phyloP scores from a whole-genome alignment of 148 eudicot genomes.

The Amaranthus palmeri region DNA sequence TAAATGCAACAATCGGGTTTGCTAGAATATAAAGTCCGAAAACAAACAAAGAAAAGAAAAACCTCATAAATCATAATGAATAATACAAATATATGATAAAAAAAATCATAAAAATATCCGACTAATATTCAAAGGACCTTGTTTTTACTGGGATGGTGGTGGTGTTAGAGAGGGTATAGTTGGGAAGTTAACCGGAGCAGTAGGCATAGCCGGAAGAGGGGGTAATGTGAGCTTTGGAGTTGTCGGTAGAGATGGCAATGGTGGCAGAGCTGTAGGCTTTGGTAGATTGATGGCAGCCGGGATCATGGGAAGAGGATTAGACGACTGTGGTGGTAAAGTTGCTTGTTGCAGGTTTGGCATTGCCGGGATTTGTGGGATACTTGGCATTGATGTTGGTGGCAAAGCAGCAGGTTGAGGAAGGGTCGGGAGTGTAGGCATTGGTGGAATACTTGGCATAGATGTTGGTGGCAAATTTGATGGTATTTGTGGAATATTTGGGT shows the following conservation, averaged over 20 bases:
- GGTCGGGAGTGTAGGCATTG: conserved; percentile 24
- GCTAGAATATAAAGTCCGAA: too few relatives aligned
- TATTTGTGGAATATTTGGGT: conserved; percentile 11
- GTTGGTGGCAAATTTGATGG: conserved; percentile 13
- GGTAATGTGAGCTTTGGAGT: conserved; percentile 18
- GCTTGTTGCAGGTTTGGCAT: neutral
- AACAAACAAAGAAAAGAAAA: too few relatives aligned
- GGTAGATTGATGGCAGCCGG: conserved; percentile 21
- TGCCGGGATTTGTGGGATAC: conserved; percentile 13
- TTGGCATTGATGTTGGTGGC: conserved; percentile 13
- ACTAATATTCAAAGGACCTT: too few relatives aligned
- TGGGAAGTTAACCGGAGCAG: conserved; percentile 8
- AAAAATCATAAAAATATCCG: too few relatives aligned
- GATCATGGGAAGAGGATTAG: conserved; percentile 10
- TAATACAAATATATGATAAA: too few relatives aligned
- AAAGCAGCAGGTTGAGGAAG: conserved; percentile 4
- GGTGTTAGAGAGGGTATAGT: conserved; percentile 19
- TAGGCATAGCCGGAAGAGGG: conserved; percentile 22
- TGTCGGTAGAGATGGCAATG: conserved; percentile 16
- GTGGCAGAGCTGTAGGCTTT: conserved; percentile 5
- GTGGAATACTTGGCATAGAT: conserved; percentile 7
- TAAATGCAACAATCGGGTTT: too few relatives aligned
- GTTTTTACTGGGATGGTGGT: conserved; percentile 23
- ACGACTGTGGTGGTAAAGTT: conserved; percentile 9
- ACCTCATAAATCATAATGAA: too few relatives aligned